These are phyloP conservation scores for Bipolaris oryzae DNA, from an alignment of 2,329 filamentous ascomycete genomes.

Conservation along the genomic window DNA sequence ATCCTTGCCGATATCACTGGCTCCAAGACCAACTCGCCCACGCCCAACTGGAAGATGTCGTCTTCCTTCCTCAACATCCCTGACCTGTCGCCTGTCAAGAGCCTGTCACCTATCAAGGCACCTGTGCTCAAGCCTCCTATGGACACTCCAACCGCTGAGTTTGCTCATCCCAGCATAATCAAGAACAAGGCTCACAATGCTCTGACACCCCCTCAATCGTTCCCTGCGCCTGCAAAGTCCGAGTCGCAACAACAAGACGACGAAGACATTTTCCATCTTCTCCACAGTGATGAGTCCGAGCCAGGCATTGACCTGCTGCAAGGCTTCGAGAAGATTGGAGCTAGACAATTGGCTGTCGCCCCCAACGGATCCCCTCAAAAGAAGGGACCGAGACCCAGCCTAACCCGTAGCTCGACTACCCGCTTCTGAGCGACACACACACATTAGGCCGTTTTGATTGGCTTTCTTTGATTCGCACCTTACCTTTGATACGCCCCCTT, in stretches of 20 bases:
- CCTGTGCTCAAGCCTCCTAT: conserved; percentile 37
- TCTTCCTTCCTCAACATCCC: conserved; percentile 48
- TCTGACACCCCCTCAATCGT: conserved; percentile 38
- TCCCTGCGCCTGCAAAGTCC: conserved; percentile 32
- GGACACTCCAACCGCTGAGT: conserved; percentile 29
- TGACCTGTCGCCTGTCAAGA: conserved; percentile 40
- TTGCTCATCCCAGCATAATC: conserved; percentile 22
- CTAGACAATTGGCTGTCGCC: conserved; percentile 38
- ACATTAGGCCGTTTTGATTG: conserved; percentile 3
- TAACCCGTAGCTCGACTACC: conserved; percentile 42
- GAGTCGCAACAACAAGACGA: conserved; percentile 49
- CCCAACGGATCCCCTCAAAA: conserved; percentile 46
- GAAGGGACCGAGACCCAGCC: conserved; percentile 33
- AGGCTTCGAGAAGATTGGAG: conserved; percentile 76
- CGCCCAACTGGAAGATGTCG: conserved; percentile 44
- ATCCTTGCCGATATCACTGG: conserved; percentile 67
- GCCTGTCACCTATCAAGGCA: conserved; percentile 41
- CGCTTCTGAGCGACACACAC: conserved; percentile 34
- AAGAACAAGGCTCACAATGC: conserved; percentile 33
- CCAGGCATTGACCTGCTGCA: conserved; percentile 74
- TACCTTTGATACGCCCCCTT: conserved; percentile 8
- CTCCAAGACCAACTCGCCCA: conserved; percentile 53
- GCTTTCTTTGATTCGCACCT: conserved; percentile 7
- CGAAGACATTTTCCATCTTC: conserved; percentile 63
- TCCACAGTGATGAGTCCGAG: conserved; percentile 64